phyloP scores from a whole-genome alignment of 176 grass and related monocot genomes.

The Elymus sibiricus region DNA sequence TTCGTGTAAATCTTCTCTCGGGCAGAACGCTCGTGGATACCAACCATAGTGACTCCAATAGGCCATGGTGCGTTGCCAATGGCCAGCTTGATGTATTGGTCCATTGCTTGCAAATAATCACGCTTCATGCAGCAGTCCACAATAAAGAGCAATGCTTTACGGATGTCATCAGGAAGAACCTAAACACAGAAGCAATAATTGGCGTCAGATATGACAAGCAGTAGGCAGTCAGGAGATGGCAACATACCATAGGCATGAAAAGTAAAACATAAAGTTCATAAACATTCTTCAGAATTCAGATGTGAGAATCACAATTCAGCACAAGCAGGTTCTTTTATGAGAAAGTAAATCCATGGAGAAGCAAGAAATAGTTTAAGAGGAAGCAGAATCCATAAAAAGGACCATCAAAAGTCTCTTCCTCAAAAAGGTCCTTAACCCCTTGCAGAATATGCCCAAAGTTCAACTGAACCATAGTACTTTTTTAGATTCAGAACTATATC shows the following conservation, averaged over 20 bases:
- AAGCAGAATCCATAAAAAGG: neutral
- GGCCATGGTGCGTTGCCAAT: constrained; percentile 96
- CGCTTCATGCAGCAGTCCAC: constrained; percentile 83
- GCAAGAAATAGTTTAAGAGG: neutral
- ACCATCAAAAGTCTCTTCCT: neutral
- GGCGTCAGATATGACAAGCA: constrained; percentile 10
- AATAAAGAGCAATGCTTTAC: constrained; percentile 62
- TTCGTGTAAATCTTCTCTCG: constrained; percentile 88
- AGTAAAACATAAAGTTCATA: neutral
- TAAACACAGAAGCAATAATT: constrained; percentile 29
- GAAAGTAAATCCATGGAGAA: neutral
- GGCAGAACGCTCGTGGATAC: constrained; percentile 86
- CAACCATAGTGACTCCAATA: constrained; percentile 96
- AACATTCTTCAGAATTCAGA: constrained; percentile 2
- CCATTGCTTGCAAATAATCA: constrained; percentile 90
- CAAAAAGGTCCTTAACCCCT: too few relatives aligned
- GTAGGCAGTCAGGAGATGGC: neutral
- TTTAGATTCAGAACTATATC: neutral
- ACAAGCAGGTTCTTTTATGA: neutral
- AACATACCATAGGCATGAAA: neutral
- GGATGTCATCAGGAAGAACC: constrained; percentile 79
- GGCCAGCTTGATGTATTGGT: constrained; percentile 82
- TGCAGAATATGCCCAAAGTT: neutral
- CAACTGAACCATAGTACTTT: neutral
- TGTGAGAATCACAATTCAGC: neutral